Conservation (phyloP, 108 stramenopile genomes). For the Cyclostephanos invisitatus region DNA sequence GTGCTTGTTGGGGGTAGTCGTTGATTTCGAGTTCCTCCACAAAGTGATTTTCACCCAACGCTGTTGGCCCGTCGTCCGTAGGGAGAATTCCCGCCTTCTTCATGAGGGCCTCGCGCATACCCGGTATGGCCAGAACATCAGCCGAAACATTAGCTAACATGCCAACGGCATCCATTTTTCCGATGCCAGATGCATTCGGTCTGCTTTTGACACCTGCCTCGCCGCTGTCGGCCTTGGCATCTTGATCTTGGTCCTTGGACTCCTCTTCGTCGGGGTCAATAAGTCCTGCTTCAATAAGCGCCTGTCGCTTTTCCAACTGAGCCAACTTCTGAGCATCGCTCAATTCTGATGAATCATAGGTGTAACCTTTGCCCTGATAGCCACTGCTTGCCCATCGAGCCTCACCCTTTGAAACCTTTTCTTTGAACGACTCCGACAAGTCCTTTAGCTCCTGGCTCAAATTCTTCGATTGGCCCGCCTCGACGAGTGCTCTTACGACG, state of each 20-base stretch:
- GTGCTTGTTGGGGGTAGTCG: conserved; percentile 89
- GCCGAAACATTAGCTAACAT: conserved; percentile 75
- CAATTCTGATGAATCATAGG: conserved; percentile 94
- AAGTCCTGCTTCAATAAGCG: conserved; percentile 86
- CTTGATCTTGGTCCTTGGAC: conserved; percentile 40
- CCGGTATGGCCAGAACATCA: conserved; percentile 81
- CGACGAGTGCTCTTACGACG: conserved; percentile 88
- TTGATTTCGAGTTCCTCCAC: conserved; percentile 92
- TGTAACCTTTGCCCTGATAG: conserved; percentile 96
- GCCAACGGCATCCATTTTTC: conserved; percentile 49
- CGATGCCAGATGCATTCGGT: conserved; percentile 18
- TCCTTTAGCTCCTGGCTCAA: conserved; percentile 81
- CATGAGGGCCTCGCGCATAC: conserved; percentile 84
- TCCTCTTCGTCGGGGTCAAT: conserved; percentile 85
- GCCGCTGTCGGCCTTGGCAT: conserved; percentile 31
- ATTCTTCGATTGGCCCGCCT: conserved; percentile 90
- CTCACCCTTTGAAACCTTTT: conserved; percentile 92
- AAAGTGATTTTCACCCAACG: conserved; percentile 71
- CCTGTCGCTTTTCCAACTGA: conserved; percentile 87
- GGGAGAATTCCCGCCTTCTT: conserved; percentile 73
- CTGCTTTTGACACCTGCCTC: conserved; percentile 20
- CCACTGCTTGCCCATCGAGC: conserved; percentile 93
- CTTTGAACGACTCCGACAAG: conserved; percentile 90
- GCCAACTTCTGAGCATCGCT: conserved; percentile 91
- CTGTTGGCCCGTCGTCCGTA: conserved; percentile 36